Percentiles rank a stretch among this genome's conserved stretches.
Conservation (phyloP, 2,329 filamentous ascomycete species). For the Fusarium sp. region DNA sequence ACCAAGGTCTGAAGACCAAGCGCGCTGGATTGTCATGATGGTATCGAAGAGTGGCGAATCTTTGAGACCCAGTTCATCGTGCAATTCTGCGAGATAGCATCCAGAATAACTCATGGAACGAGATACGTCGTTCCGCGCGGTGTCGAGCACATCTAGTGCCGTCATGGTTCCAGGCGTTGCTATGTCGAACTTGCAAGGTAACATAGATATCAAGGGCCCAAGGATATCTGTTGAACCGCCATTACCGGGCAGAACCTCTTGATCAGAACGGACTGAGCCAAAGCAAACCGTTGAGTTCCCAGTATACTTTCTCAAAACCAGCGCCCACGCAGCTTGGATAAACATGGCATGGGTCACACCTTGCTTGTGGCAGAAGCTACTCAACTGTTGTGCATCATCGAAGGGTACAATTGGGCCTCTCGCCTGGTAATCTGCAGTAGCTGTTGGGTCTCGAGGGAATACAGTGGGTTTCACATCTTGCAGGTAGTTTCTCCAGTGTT, state of each 20-base stretch:
- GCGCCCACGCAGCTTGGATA: background rate
- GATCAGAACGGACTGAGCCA: constrained; percentile 58
- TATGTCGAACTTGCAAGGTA: background rate
- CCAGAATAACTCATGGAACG: background rate
- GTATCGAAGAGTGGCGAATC: background rate
- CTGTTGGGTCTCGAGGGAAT: background rate
- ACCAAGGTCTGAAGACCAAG: background rate
- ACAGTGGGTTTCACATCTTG: background rate
- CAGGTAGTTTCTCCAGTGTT: background rate
- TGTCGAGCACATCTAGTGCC: background rate
- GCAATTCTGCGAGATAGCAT: background rate
- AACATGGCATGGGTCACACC: background rate
- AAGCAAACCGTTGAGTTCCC: constrained; percentile 42
- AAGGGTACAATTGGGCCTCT: background rate
- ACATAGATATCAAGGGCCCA: background rate
- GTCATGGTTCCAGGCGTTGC: background rate
- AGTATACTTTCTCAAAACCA: background rate
- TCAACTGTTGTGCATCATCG: background rate
- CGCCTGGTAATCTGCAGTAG: background rate
- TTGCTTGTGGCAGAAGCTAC: background rate
- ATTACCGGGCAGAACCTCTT: constrained; percentile 32
- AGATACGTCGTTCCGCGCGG: background rate
- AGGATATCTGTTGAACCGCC: background rate
- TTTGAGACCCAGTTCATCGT: background rate
- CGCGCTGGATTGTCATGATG: background rate